Evolutionary conservation across 305 asterid genomes (phyloP).

Genomic region (Petunia hybrid): DNA sequence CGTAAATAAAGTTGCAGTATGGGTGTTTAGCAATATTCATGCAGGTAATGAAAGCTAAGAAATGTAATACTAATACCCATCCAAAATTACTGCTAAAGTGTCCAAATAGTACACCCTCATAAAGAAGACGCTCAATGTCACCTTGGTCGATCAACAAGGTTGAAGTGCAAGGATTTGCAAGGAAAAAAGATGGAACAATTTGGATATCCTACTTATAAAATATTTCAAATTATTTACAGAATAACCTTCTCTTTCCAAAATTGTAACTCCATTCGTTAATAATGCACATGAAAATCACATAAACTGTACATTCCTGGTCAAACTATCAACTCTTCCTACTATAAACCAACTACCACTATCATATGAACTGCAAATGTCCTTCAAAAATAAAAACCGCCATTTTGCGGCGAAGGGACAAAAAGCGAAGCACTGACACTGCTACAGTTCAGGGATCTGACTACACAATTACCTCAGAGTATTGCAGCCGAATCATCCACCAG

Average conservation of each 20-base stretch:
- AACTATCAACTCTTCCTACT: conserved; percentile 24
- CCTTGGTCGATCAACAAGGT: conserved; percentile 19
- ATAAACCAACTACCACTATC: neutral
- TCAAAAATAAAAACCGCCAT: conserved; percentile 24
- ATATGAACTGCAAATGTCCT: conserved; percentile 33
- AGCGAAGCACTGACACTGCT: conserved; percentile 27
- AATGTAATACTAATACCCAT: neutral
- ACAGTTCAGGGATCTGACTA: conserved; percentile 35
- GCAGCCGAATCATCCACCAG: conserved; percentile 33
- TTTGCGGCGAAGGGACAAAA: conserved; percentile 29
- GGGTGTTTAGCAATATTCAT: no score
- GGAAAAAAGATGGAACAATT: neutral
- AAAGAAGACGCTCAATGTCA: conserved; percentile 1
- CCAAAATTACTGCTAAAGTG: neutral
- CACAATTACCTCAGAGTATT: conserved; percentile 37
- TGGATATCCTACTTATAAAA: conserved; percentile 23
- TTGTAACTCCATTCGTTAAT: conserved; percentile 10
- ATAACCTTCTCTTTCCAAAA: conserved; percentile 23
- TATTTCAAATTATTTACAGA: conserved; percentile 27
- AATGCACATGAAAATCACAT: conserved; percentile 18
- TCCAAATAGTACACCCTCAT: neutral
- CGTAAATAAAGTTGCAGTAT: neutral
- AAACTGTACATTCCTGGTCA: neutral
- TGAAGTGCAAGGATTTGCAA: conserved; percentile 3
- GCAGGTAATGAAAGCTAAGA: conserved; percentile 11